Evolutionary conservation across 768 basidiomycete genomes (phyloP).

Genomic region (Asterophora parasitica): DNA sequence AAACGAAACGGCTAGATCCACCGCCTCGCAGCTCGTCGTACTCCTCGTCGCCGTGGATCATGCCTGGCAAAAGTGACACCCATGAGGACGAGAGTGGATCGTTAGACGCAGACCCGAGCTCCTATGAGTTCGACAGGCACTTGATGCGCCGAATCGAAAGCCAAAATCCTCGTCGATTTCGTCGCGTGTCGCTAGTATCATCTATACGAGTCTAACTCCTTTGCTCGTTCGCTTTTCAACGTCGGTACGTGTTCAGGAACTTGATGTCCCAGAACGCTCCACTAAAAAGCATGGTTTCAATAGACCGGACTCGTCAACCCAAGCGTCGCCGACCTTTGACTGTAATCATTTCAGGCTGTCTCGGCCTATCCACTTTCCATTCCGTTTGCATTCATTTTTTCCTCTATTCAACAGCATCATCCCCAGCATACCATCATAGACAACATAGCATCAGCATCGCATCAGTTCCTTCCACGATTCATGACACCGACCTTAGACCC

Average conservation of each 20-base stretch:
- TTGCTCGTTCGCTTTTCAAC: neutral
- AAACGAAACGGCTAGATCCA: constrained; percentile 24
- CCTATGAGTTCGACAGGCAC: constrained; percentile 36
- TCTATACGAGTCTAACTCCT: constrained; percentile 10
- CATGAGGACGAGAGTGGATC: constrained; percentile 29
- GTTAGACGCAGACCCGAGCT: constrained; percentile 27
- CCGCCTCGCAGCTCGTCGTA: constrained; percentile 31
- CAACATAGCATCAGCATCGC: constrained; percentile 14
- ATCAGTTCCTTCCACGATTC: constrained; percentile 11
- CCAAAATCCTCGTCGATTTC: constrained; percentile 26
- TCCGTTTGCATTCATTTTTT: constrained; percentile 8
- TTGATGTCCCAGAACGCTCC: neutral
- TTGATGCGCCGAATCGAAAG: constrained; percentile 38
- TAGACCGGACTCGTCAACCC: too few species aligned
- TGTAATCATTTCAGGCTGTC: too few species aligned
- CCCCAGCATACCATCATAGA: constrained; percentile 16
- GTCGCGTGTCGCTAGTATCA: constrained; percentile 13
- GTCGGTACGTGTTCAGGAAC: neutral
- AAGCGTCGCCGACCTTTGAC: too few species aligned
- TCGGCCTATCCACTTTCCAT: neutral
- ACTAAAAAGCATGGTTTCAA: neutral
- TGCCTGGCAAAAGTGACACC: constrained; percentile 27
- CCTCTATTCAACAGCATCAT: constrained; percentile 10
- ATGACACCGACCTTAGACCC: constrained; percentile 4
- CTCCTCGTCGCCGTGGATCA: constrained; percentile 33